A percentile compares a stretch with the other conserved stretches of the same genome.
phyloP scores from a whole-genome alignment of 225 moss, liverwort and hornwort genomes.

The Takakia lepidozioides region DNA sequence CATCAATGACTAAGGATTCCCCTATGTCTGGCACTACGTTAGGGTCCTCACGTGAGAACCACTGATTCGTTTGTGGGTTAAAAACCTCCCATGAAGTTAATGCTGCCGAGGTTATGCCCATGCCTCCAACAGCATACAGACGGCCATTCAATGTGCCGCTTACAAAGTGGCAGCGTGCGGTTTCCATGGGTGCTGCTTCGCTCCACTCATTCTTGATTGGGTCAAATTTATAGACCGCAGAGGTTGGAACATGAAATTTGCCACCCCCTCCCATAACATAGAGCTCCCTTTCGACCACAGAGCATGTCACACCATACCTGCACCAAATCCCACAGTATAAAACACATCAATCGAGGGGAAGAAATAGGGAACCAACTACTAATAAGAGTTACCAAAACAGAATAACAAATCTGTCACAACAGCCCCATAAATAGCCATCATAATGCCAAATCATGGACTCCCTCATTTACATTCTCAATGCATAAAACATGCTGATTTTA shows the following conservation, averaged over 20 bases:
- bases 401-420: too few species aligned
- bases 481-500: too few species aligned
- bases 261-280: slow-evolving; percentile 46
- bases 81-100: slow-evolving; percentile 51
- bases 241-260: slow-evolving; percentile 32
- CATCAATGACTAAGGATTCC: slow-evolving; percentile 41
- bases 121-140: slow-evolving; percentile 53
- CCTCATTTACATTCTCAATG: too few species aligned
- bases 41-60: slow-evolving; percentile 39
- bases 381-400: too few species aligned
- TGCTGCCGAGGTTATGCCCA: slow-evolving; percentile 32
- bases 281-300: slow-evolving; percentile 41
- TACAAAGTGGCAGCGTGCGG: slow-evolving; percentile 37
- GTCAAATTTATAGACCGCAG: slow-evolving; percentile 46
- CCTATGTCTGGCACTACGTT: slow-evolving; percentile 47
- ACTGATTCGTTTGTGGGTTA: slow-evolving; percentile 17
- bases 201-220: slow-evolving; percentile 44
- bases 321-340: too few species aligned
- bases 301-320: slow-evolving; percentile 42
- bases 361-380: too few species aligned
- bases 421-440: too few species aligned
- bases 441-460: too few species aligned
- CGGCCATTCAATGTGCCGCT: slow-evolving; percentile 38
- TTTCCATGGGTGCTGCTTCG: slow-evolving; percentile 30
- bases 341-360: too few species aligned